These are phyloP conservation scores for Apophysomyces sp. DNA, from an alignment of 371 early-diverging fungal genomes.

Conservation along the genomic window DNA sequence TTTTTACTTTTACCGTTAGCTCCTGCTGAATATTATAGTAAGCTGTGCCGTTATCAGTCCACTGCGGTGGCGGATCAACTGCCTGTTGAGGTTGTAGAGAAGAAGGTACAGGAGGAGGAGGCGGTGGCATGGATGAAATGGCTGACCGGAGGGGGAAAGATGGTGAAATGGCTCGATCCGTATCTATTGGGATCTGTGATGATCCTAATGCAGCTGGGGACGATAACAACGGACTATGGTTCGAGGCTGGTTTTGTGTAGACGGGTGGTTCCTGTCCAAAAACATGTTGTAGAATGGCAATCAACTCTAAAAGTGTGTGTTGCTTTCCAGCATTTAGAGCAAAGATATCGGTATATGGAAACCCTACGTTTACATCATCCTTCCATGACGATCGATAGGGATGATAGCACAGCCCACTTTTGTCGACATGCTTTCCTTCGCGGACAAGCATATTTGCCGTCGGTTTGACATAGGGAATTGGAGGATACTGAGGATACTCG, in stretches of 20 bases:
- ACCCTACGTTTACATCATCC: conserved; percentile 44
- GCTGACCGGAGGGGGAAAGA: conserved; percentile 2
- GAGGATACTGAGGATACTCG: conserved; percentile 78
- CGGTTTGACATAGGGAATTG: conserved; percentile 85
- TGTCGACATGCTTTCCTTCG: conserved; percentile 81
- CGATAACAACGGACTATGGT: conserved; percentile 8
- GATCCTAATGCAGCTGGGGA: conserved; percentile 14
- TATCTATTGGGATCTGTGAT: conserved; percentile 20
- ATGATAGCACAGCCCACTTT: conserved; percentile 80
- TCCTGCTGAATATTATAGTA: conserved; percentile 48
- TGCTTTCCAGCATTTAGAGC: conserved; percentile 24
- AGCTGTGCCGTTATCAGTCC: conserved; percentile 39
- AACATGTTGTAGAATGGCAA: conserved; percentile 67
- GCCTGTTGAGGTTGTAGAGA: conserved; percentile 15
- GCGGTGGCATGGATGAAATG: conserved; percentile 21
- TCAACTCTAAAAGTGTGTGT: conserved; percentile 61
- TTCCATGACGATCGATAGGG: conserved; percentile 70
- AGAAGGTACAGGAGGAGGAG: conserved; percentile 20
- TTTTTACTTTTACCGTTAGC: conserved; percentile 27
- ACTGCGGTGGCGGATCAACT: conserved; percentile 14
- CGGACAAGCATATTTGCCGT: conserved; percentile 86
- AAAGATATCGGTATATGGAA: neutral
- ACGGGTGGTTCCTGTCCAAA: conserved; percentile 83
- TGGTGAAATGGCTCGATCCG: conserved; percentile 15
- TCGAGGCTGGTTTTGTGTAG: conserved; percentile 55